Evolutionary conservation across 225 moss, liverwort and hornwort species (phyloP), one percentile per base, ranked within the genome.

Genomic region (Pleurozium schreberi): DNA sequence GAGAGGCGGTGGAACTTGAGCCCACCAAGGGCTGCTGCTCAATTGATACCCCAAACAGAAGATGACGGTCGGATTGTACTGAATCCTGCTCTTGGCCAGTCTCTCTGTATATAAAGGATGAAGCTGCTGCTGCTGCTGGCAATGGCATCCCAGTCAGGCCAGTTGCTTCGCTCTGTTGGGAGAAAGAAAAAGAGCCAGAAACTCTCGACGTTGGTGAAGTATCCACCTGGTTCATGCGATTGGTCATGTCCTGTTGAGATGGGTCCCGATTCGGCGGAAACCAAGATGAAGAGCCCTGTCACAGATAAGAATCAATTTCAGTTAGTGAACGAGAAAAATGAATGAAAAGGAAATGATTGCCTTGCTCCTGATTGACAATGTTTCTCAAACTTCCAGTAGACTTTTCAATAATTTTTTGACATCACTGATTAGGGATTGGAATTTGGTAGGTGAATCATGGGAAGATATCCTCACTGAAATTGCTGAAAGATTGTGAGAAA

Each of bases 21-120:
- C 91, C 95, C 68, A 88, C 91, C 87, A 93, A 91, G 31, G 93
- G 87, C 59, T 93, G 86, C 52, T 92, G 96, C 64, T 98, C 98
- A 73, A 97, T 97, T 15, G 98, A 95, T 31, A 98, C 98, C 78
- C 98, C 98, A 88, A 98, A 98, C 49, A 97, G 89, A 68, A 97
- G 91, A 92, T 95, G 96, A 87, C 96, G 94, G 33, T 97, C 98
- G 34, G 96, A 92, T 84, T 97, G 96, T 33, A 92, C 94, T 81
- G 97, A 95, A 82, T 98, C 98, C 86, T 97, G 96, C 82, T 97
- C 98, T 81, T 96, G 93, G 57, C 92, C 91, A 85, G 85, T 93
- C 66, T 98, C 96, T 27, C 95, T 89, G 83, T 94, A 96, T 31
- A 90, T 90, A 74, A 95, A 95, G 27, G 96, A 91, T 33, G 97